Evolutionary conservation across 1,284 basidiomycete genomes (phyloP).

Genomic region (Baeospora myosura): DNA sequence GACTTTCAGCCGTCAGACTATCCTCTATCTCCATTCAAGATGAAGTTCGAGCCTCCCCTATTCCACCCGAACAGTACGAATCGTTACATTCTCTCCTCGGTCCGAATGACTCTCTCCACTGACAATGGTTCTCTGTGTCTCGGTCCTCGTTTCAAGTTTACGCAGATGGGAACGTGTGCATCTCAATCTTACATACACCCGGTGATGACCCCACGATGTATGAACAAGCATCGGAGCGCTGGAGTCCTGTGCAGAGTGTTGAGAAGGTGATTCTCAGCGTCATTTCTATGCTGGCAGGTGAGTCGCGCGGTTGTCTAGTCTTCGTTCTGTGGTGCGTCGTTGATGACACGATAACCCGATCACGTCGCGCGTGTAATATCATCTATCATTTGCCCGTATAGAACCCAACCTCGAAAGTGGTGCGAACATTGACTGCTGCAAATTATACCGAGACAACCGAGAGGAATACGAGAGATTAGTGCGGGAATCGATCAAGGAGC

Average conservation of each 20-base stretch:
- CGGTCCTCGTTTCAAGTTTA: constrained; percentile 52
- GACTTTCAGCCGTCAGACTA: constrained; percentile 76
- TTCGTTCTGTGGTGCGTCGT: constrained; percentile 1
- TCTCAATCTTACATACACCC: constrained; percentile 95
- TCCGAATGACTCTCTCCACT: no score
- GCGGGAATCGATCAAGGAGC: constrained; percentile 61
- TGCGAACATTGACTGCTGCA: constrained; percentile 96
- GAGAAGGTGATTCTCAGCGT: constrained; percentile 96
- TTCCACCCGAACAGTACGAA: constrained; percentile 94
- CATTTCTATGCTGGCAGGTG: constrained; percentile 96
- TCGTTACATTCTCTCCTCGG: background rate
- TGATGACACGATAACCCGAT: constrained; percentile 8
- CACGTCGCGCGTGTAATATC: constrained; percentile 15
- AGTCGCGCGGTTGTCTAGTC: constrained; percentile 17
- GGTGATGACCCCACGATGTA: constrained; percentile 91
- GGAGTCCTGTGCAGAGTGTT: constrained; percentile 96
- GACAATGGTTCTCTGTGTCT: constrained; percentile 4
- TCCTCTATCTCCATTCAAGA: constrained; percentile 93
- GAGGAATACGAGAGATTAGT: constrained; percentile 71
- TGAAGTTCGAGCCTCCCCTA: constrained; percentile 95
- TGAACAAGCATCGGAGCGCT: constrained; percentile 92
- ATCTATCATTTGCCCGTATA: constrained; percentile 20
- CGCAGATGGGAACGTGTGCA: constrained; percentile 93
- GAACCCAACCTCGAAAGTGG: constrained; percentile 99
- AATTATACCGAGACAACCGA: constrained; percentile 85